Percentiles rank a stretch among this genome's conserved stretches.
These are phyloP conservation scores for Fusarium pseudonygamai DNA, from an alignment of 2,329 filamentous ascomycete genomes.

Conservation along the genomic window DNA sequence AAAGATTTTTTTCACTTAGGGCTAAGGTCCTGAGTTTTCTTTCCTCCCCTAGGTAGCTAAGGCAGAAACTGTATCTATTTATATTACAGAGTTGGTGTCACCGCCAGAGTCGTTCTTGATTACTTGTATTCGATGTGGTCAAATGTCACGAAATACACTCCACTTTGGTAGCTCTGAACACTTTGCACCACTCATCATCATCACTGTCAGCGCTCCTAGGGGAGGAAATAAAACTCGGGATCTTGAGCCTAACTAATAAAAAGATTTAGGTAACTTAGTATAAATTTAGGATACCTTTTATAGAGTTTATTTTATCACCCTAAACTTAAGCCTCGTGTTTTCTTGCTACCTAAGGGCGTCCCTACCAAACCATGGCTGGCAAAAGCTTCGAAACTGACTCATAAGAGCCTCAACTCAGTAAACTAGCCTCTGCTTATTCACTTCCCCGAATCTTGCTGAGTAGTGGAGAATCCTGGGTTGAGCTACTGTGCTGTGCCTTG, in stretches of 20 bases:
- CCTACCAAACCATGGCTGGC: background rate
- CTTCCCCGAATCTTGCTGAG: background rate
- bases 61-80: background rate
- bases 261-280: too few species aligned
- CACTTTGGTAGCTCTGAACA: background rate
- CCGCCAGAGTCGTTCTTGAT: background rate
- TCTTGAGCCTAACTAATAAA: too few species aligned
- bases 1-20: too few species aligned
- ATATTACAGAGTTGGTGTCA: background rate
- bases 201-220: background rate
- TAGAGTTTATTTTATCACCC: too few species aligned
- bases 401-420: background rate
- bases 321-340: too few species aligned
- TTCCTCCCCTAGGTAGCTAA: too few species aligned
- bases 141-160: background rate
- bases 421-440: slow-evolving; percentile 1
- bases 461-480: background rate
- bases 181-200: background rate
- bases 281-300: too few species aligned
- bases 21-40: too few species aligned
- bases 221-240: too few species aligned
- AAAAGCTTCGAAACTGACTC: background rate
- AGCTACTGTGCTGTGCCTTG: background rate
- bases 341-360: background rate
- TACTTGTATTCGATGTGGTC: background rate